Percentiles rank a stretch among this genome's conserved stretches.
Conservation (phyloP, 768 basidiomycete species). For the Podaxis carcinomalis region DNA sequence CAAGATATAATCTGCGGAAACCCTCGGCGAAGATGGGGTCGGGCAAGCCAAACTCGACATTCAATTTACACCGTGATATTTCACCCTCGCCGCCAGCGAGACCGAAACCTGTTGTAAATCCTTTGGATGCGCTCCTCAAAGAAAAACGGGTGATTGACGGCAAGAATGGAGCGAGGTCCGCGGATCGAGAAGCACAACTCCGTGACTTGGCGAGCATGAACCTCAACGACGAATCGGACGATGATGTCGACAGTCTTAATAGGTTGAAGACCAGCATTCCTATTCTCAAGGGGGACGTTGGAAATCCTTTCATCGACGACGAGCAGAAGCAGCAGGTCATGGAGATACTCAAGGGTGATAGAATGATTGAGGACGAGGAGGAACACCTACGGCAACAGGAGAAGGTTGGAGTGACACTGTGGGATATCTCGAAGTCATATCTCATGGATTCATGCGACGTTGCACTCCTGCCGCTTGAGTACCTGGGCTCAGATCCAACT, state of each 20-base stretch:
- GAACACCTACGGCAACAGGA: slow-evolving; percentile 16
- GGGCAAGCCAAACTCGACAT: neutral
- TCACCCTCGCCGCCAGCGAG: slow-evolving; percentile 3
- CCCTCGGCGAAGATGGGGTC: neutral
- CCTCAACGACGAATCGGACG: slow-evolving; percentile 11
- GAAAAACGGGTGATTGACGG: slow-evolving; percentile 46
- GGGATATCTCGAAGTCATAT: neutral
- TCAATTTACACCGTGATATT: neutral
- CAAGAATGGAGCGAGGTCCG: slow-evolving; percentile 35
- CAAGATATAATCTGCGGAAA: slow-evolving; percentile 5
- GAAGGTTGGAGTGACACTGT: slow-evolving; percentile 1
- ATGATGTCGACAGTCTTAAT: neutral
- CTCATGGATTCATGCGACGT: neutral
- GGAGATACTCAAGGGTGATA: slow-evolving; percentile 11
- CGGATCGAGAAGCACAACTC: slow-evolving; percentile 37
- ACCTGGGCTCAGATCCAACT: neutral
- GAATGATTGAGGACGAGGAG: slow-evolving; percentile 24
- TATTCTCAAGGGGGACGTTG: neutral
- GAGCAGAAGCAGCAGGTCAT: slow-evolving; percentile 2
- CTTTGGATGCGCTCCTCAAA: slow-evolving; percentile 49
- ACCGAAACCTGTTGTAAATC: slow-evolving; percentile 29
- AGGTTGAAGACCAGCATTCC: neutral
- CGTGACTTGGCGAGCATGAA: slow-evolving; percentile 23
- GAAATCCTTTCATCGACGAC: slow-evolving; percentile 8
- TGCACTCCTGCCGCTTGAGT: neutral